Conservation (phyloP, 1,284 basidiomycete genomes). For the Malassezia globosa region DNA sequence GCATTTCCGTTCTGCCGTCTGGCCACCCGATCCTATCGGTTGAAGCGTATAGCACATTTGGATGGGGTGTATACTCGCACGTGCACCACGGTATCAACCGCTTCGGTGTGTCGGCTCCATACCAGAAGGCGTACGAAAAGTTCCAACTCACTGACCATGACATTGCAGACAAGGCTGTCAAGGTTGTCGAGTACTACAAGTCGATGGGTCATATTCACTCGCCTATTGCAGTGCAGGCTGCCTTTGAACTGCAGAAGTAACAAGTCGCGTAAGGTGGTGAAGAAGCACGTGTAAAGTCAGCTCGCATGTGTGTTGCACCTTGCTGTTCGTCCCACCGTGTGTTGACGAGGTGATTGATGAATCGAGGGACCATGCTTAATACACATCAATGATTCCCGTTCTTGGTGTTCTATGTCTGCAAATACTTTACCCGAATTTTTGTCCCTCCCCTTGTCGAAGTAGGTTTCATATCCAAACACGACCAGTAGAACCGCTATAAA, state of each 20-base stretch:
- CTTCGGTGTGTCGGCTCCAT: conserved; percentile 72
- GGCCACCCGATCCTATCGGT: conserved; percentile 81
- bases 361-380: too few relatives aligned
- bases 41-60: conserved; percentile 58
- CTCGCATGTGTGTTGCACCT: too few relatives aligned
- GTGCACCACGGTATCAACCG: conserved; percentile 35
- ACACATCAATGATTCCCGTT: too few relatives aligned
- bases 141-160: conserved; percentile 50
- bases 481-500: too few relatives aligned
- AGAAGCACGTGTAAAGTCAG: too few relatives aligned
- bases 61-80: conserved; percentile 46
- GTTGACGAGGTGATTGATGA: too few relatives aligned
- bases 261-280: too few relatives aligned
- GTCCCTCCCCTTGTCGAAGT: too few relatives aligned
- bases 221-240: conserved; percentile 52
- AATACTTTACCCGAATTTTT: too few relatives aligned
- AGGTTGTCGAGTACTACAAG: conserved; percentile 78
- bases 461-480: too few relatives aligned
- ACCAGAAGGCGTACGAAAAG: conserved; percentile 65
- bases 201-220: conserved; percentile 64
- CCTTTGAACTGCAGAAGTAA: background rate
- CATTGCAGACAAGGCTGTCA: conserved; percentile 68
- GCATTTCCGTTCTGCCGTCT: conserved; percentile 68
- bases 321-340: too few relatives aligned
- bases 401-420: too few relatives aligned